Percentiles rank a stretch among this genome's conserved stretches.
Conservation (phyloP, 345 rosid genomes). For the Durio zibethinus region DNA sequence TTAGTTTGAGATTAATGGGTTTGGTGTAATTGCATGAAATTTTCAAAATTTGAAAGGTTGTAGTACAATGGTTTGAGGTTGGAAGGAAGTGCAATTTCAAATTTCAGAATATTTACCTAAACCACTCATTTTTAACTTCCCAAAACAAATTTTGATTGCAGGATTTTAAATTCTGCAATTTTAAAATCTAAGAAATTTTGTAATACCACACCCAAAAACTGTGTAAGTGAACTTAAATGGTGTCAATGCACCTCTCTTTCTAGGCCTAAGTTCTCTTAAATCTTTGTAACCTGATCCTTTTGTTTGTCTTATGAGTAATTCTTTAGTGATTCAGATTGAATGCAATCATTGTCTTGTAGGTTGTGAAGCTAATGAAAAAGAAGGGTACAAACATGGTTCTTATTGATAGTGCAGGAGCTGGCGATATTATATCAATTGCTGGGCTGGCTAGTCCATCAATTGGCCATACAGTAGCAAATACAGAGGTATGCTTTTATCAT, state of each 20-base stretch:
- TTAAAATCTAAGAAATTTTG: background rate
- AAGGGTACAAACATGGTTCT: slow-evolving; percentile 79
- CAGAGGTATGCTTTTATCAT: slow-evolving; percentile 51
- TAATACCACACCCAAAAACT: background rate
- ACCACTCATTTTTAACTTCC: background rate
- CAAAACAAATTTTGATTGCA: background rate
- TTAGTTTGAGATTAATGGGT: background rate
- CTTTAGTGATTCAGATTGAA: background rate
- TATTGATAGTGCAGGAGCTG: slow-evolving; percentile 90
- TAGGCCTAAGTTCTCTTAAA: background rate
- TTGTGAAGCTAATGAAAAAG: slow-evolving; percentile 94
- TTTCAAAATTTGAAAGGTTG: background rate
- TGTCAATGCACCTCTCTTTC: background rate
- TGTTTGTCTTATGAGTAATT: background rate
- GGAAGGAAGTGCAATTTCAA: background rate
- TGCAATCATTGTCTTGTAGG: slow-evolving; percentile 40
- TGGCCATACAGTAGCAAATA: slow-evolving; percentile 85
- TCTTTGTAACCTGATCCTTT: background rate
- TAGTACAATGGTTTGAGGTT: background rate
- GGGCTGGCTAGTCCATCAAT: slow-evolving; percentile 83
- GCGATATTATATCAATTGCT: slow-evolving; percentile 91
- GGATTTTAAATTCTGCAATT: background rate
- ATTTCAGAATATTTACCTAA: background rate
- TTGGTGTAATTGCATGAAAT: background rate
- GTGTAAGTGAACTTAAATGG: background rate